Evolutionary conservation across 805 yeast genomes (phyloP).

Genomic region (Wickerhamiella shivajii): DNA sequence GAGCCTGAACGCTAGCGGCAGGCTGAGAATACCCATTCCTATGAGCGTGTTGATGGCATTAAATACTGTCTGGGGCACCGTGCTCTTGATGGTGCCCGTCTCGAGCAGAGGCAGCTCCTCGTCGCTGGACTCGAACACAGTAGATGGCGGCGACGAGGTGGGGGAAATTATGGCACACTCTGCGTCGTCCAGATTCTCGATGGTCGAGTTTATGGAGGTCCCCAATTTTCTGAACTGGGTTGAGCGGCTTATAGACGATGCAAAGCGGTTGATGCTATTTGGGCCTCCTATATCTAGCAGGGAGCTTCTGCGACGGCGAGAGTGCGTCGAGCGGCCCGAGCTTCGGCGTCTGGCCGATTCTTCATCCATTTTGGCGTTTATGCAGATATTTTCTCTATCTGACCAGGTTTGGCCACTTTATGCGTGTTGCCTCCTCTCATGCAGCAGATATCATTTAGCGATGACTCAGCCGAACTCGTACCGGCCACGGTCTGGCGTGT

Average conservation of each 20-base stretch:
- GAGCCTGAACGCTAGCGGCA: constrained; percentile 48
- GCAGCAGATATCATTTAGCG: neutral
- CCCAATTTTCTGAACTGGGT: too few species aligned
- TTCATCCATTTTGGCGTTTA: neutral
- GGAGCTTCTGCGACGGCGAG: constrained; percentile 3
- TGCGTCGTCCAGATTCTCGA: too few species aligned
- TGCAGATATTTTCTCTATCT: too few species aligned
- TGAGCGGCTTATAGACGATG: constrained; percentile 1
- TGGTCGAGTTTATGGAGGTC: too few species aligned
- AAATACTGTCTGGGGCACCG: constrained; percentile 55
- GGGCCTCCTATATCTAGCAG: constrained; percentile 7
- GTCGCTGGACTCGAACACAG: too few species aligned
- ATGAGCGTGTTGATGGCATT: constrained; percentile 52
- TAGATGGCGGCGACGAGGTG: too few species aligned
- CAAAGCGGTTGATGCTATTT: constrained; percentile 6
- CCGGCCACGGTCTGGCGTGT: neutral
- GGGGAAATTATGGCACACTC: too few species aligned
- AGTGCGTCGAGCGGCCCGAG: neutral
- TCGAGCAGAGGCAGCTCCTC: too few species aligned
- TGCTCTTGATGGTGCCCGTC: too few species aligned
- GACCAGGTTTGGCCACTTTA: too few species aligned
- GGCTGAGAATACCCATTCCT: constrained; percentile 53
- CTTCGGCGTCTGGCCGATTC: neutral
- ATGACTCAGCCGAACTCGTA: neutral
- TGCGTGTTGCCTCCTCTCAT: neutral